phyloP scores from a whole-genome alignment of 148 eudicot genomes.

The Rhododendron ovatum region DNA sequence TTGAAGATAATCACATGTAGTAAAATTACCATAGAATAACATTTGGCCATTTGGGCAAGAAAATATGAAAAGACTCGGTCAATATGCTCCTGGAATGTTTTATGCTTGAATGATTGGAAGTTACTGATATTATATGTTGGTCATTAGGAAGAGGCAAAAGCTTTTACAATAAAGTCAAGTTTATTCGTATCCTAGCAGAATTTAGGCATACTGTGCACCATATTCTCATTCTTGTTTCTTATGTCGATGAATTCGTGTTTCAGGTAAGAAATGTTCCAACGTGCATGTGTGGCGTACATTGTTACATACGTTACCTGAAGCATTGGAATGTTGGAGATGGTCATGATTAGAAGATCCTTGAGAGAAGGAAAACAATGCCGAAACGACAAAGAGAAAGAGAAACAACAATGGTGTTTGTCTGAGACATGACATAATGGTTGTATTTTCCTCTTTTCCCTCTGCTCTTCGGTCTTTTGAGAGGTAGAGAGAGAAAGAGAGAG shows the following conservation, averaged over 20 bases:
- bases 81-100: background rate
- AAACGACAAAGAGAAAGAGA: background rate
- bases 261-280: background rate
- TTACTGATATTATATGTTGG: background rate
- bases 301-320: background rate
- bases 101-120: background rate
- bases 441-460: background rate
- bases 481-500: background rate
- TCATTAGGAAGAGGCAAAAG: background rate
- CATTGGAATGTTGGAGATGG: background rate
- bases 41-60: background rate
- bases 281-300: background rate
- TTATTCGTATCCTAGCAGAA: background rate
- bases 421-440: slow-evolving; percentile 1
- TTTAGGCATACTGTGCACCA: background rate
- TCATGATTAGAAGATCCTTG: background rate
- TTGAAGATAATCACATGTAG: background rate
- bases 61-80: background rate
- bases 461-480: background rate
- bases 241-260: background rate
- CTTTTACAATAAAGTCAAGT: background rate
- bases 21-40: background rate
- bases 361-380: slow-evolving; percentile 1
- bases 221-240: background rate
- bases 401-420: background rate